A percentile compares a stretch with the other conserved stretches of the same genome.
Conservation (phyloP, 305 asterid species). For the Fraxinus ornus region DNA sequence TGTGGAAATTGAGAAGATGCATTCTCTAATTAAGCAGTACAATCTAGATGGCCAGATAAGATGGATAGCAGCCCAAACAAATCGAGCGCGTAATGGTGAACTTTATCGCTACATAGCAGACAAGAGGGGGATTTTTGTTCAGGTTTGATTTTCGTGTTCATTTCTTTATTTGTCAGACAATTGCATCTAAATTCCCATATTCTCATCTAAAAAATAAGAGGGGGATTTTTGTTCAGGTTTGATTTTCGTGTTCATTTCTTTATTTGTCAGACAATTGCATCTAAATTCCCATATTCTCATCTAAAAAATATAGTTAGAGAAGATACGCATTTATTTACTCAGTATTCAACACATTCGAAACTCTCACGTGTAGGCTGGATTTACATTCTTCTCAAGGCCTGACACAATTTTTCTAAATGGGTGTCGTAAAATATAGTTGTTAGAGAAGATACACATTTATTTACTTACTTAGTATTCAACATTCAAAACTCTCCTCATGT, state of each 20-base stretch:
- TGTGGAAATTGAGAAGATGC: constrained; percentile 94
- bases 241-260: neutral
- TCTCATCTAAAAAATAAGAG: constrained; percentile 21
- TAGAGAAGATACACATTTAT: neutral
- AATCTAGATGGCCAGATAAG: constrained; percentile 69
- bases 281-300: neutral
- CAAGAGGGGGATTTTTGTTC: constrained; percentile 83
- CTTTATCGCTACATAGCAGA: constrained; percentile 96
- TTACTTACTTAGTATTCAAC: neutral
- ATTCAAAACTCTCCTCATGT: neutral
- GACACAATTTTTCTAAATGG: too few relatives aligned
- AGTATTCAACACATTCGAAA: too few relatives aligned
- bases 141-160: constrained; percentile 41
- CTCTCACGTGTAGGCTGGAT: too few relatives aligned
- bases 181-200: neutral
- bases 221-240: constrained; percentile 92
- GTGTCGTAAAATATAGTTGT: neutral
- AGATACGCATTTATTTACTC: too few relatives aligned
- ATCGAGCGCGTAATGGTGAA: constrained; percentile 86
- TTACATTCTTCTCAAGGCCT: too few relatives aligned
- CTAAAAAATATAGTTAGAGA: too few relatives aligned
- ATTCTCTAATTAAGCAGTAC: constrained; percentile 64
- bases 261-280: neutral
- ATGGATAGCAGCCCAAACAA: constrained; percentile 85
- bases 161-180: neutral